Evolutionary conservation across 306 rosid species (phyloP).

Genomic region (Castanospermum australe): DNA sequence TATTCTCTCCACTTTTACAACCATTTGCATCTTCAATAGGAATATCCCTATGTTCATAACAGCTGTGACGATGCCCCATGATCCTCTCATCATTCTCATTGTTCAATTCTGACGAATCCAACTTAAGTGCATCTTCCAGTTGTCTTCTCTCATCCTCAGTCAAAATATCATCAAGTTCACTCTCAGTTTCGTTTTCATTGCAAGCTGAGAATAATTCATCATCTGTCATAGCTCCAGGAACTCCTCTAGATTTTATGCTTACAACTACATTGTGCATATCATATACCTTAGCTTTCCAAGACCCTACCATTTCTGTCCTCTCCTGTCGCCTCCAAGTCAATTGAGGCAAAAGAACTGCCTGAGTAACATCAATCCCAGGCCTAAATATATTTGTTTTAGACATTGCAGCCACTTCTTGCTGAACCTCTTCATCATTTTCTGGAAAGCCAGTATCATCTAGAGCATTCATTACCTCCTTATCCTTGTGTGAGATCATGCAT

Average conservation of each 20-base stretch:
- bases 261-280: constrained; percentile 98
- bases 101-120: constrained; percentile 62
- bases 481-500: constrained; percentile 95
- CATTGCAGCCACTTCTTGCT: constrained; percentile 93
- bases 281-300: constrained; percentile 95
- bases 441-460: constrained; percentile 87
- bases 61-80: constrained; percentile 69
- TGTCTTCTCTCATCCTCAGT: constrained; percentile 93
- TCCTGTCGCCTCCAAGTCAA: constrained; percentile 97
- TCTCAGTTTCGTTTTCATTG: constrained; percentile 83
- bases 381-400: constrained; percentile 91
- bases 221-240: constrained; percentile 97
- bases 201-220: constrained; percentile 80
- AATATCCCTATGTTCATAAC: constrained; percentile 66
- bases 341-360: constrained; percentile 96
- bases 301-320: constrained; percentile 80
- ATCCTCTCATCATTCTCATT: constrained; percentile 64
- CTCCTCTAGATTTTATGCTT: constrained; percentile 89
- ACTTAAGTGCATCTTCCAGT: constrained; percentile 81
- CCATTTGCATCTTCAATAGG: constrained; percentile 61
- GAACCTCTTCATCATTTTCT: constrained; percentile 86
- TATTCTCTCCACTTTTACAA: constrained; percentile 61
- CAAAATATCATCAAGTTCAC: constrained; percentile 74
- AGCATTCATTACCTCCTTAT: constrained; percentile 89
- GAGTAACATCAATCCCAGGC: constrained; percentile 97